phyloP scores from a whole-genome alignment of 2,329 filamentous ascomycete genomes.

The Calonectria hawksworthii region DNA sequence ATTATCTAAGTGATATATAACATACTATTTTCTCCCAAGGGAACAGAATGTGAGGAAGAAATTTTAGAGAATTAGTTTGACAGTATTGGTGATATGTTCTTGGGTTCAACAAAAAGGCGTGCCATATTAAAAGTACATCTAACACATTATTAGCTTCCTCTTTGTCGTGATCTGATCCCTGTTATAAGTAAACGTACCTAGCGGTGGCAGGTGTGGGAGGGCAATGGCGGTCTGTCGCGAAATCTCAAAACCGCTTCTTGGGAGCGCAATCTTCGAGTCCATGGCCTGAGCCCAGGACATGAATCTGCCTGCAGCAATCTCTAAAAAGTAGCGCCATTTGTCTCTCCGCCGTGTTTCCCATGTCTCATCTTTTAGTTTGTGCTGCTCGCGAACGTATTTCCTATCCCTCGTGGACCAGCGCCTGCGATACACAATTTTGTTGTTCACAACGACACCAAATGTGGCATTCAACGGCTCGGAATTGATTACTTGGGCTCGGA shows the following conservation, averaged over 20 bases:
- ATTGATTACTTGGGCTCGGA: not conserved
- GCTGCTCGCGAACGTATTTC: not conserved
- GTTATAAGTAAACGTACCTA: not conserved
- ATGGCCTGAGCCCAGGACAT: not conserved
- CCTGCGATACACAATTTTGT: not conserved
- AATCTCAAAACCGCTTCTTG: not conserved
- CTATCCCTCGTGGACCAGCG: not conserved
- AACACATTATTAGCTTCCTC: not conserved
- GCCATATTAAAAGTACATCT: conserved; percentile 4
- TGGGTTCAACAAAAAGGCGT: not conserved
- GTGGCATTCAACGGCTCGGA: not conserved
- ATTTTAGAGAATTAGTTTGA: not conserved
- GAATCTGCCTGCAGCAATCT: not conserved
- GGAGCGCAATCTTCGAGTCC: not conserved
- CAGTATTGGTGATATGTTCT: not conserved
- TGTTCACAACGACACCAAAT: not conserved
- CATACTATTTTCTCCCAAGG: not conserved
- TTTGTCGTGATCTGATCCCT: too few species aligned
- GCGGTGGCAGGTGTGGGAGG: not conserved
- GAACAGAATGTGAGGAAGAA: not conserved
- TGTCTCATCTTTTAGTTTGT: not conserved
- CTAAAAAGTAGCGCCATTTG: not conserved
- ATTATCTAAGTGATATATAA: not conserved
- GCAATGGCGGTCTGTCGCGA: not conserved
- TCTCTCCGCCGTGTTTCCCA: not conserved